These are phyloP conservation scores for Hura crepitans DNA, from an alignment of 441 rosid species.

Conservation along the genomic window DNA sequence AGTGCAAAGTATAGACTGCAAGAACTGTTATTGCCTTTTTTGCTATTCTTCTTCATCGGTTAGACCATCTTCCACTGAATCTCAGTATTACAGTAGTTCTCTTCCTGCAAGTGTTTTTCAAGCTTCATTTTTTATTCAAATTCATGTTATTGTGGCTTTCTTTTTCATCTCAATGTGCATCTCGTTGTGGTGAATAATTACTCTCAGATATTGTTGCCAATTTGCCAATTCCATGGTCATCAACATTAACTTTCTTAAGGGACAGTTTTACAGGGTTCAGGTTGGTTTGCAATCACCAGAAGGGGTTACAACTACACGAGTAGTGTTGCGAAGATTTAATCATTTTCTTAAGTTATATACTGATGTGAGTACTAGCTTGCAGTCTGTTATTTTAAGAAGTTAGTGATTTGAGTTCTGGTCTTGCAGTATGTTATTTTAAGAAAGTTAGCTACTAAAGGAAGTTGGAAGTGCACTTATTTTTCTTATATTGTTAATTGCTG, in stretches of 20 bases:
- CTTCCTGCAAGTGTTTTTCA: not conserved
- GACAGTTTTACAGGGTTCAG: constrained; percentile 99
- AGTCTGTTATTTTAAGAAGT: constrained; percentile 2
- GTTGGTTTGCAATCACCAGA: constrained; percentile 89
- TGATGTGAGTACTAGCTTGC: constrained; percentile 50
- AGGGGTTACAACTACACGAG: constrained; percentile 66
- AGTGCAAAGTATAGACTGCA: not conserved
- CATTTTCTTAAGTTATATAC: constrained; percentile 75
- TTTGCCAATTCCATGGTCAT: constrained; percentile 8
- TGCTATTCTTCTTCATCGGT: not conserved
- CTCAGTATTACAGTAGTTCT: not conserved
- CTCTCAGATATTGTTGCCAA: not conserved
- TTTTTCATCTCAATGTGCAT: not conserved
- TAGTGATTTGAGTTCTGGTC: constrained; percentile 35
- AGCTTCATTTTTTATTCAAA: not conserved
- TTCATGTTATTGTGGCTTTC: not conserved
- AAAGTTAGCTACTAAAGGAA: constrained; percentile 2
- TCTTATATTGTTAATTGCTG: not conserved
- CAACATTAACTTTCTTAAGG: constrained; percentile 52
- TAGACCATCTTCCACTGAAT: not conserved
- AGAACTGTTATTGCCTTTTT: not conserved
- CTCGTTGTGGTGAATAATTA: not conserved
- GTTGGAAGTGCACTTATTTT: constrained; percentile 11
- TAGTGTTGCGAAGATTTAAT: constrained; percentile 88
- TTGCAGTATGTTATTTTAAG: not conserved